Evolutionary conservation across 1,284 basidiomycete species (phyloP), one percentile per base, ranked within the genome.

Genomic region (Rhodotorula sp.): DNA sequence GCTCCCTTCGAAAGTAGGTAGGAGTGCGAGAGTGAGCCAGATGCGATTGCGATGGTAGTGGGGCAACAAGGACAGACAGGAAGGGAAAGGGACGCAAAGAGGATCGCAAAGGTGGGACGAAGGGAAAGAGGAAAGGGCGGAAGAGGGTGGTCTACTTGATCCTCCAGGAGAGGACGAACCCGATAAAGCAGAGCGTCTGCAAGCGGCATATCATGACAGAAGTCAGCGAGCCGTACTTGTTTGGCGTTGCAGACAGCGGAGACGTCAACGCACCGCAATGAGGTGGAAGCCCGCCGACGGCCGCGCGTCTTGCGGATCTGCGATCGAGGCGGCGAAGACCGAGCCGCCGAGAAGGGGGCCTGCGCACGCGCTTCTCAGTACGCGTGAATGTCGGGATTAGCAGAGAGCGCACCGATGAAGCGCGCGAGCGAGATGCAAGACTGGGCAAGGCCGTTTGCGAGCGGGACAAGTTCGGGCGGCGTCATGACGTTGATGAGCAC

Each of bases 401-500:
- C 55, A 50, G 29, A 62, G 25, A 67, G 60, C 37, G 68, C 66
- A 64, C 83, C 83, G 21, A 83, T 74, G 72, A 82, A 83, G 48
- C 83, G 78, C 0, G 82, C 81, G 0, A 81, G 79, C 13, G 77
- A 79, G 44, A 80, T 80, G 25, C 80, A 78, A 0, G 82, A 82
- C 72, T 84, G 82, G 0, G 82, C 83, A 36, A 84, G 76, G 0
- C 82, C 83, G 63, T 83, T 84, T 15, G 82, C 81, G 25, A 83
- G 72, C 17, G 82, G 81, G 4, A 83, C 78, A 25, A 82, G 77
- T 59, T 82, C 80, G 3, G 82, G 77, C 25, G 83, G 82, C 0
- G 82, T 81, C 78, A 82, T 79, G 9, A 82, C 82, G 67, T 83
- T 84, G 67, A 83, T 73, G 58, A 76, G 67, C 39, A 78, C 71